Base-by-base conservation (phyloP, 805 yeast genomes). In the Lipomyces starkeyi region DNA sequence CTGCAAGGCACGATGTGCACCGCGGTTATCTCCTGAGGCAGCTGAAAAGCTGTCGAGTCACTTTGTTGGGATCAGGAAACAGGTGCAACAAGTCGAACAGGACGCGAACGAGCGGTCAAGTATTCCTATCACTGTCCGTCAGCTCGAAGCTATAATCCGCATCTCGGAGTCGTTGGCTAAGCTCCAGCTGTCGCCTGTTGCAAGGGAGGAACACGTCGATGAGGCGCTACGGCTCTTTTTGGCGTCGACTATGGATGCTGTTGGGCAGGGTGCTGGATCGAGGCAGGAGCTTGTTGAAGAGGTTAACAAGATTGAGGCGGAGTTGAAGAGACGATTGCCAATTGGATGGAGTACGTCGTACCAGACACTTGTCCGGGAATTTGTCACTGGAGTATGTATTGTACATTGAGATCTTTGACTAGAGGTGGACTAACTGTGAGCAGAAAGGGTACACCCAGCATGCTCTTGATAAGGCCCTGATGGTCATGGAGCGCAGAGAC, bases 231-330 rank as follows among this genome's bases (percentile, higher is more conserved):
- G 99, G 75, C 82, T 95, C 70, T 95, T 95, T 80, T 91, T 91
- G 69, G 98, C 99, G 0, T 95, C 99, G 1, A 95, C 99, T 0
- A 93, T 95, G 96, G 93, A 93, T 76, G 99, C 99, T 0, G 94
- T 91, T 11, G 86, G 84, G 59, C 89, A 87, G 76, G 89, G 88
- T 52, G 85, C 85, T 57, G 85, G 84, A 55, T 69, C 72, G 14
- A 58, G 74, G 7, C 68, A 66, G 17, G 83, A 82, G 73, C 81
- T 85, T 4, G 84, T 87, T 59, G 85, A 85, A 52, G 95, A 93
- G 75, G 92, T 94, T 58, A 85, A 86, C 71, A 84, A 83, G 74
- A 91, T 95, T 64, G 97, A 93, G 76, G 87, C 85, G 60, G 97
- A 92, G 77, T 84, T 95, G 73, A 88, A 92, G 78, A 88, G 95